Evolutionary conservation across 2,329 filamentous ascomycete genomes (phyloP), one percentile per base, ranked within the genome.

Genomic region (Cladophialophora psammophila): DNA sequence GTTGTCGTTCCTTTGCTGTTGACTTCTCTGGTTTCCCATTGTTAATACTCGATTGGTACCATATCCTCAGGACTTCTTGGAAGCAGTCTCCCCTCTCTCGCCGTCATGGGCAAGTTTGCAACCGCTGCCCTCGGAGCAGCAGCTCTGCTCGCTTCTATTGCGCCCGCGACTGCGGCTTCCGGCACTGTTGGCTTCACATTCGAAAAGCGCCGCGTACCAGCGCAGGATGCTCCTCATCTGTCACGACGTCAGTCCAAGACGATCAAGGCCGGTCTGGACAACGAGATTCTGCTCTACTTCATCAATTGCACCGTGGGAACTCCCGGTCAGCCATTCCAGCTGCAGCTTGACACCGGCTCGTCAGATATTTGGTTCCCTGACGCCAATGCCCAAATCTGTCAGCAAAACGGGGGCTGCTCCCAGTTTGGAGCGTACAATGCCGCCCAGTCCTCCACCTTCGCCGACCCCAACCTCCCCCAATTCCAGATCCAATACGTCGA

Each of bases 331-430:
- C 71, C 77, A 1, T 72, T 91, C 52, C 82, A 83, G 18, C 79
- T 90, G 67, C 87, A 89, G 71, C 75, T 91, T 61, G 89, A 91
- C 76, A 91, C 89, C 5, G 89, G 89, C 58, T 90, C 88, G 78
- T 90, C 87, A 72, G 89, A 91, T 74, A 79, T 90, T 26, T 90
- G 88, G 88, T 85, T 90, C 50, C 71, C 72, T 5, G 66, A 73
- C 3, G 59, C 57, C 45, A 53, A 71, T 31, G 70, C 74, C 38
- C 59, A 70, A n/a, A 65, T 71, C 35, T 75, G 74, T 62, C 38
- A 62, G 35, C 50, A 70, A 56, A 55, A 65, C 7, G 18, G 55
- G 38, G 36, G 63, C 20, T 68, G 67, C 52, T 69, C 66, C 48
- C 32, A 52, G 12, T 50, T 70, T 3, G 74, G 74, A 26, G 69